Base-by-base conservation (phyloP, 208 protist genomes). In the Porcisia deanei region DNA sequence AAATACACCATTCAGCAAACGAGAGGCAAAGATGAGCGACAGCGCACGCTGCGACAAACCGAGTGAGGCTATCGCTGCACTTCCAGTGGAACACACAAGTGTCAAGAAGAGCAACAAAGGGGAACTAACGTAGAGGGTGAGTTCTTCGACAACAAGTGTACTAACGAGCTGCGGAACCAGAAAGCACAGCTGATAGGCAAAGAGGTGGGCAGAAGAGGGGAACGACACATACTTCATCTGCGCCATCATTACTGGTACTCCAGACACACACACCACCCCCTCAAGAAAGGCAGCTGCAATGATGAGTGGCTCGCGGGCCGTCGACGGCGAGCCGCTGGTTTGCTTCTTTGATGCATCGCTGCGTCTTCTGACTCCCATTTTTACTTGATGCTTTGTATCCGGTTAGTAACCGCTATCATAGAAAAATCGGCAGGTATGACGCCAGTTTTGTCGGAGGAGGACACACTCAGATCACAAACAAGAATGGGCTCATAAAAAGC, bases 1-100 rank as follows among this genome's bases (percentile, higher is more conserved):
- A 63, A 94, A 85, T 9, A 91, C 6, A 34, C 91, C 91, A 67
- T 80, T 90, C 30, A 94, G 0, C 16, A 91, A 59, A 55, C 88
- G 85, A 47, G 89, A 47, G n/a, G 78, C 30, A 2, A 90, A 82
- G 64, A 91, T 94, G 25, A 96, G 72, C 43, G 71, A 64, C 14
- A 91, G 60, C 3, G 88, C 83, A 34, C 81, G 39, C 6, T 58
- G 71, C 49, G 79, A 74, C 71, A 85, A 75, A 68, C 87, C 83
- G 39, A 88, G 59, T 37, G 72, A 54, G 20, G 73, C 60, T 7
- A 92, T 41, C 2, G 81, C 73, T 8, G 72, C 66, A 69, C 78
- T 79, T 0, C 73, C 73, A 2, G 83, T 70, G 47, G 86, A 85
- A 60, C 80, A 86, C 18, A 83, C 14, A 14, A 91, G n/a, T 37